phyloP scores from a whole-genome alignment of 2,329 filamentous ascomycete genomes.

The Xylariaceae sp. region DNA sequence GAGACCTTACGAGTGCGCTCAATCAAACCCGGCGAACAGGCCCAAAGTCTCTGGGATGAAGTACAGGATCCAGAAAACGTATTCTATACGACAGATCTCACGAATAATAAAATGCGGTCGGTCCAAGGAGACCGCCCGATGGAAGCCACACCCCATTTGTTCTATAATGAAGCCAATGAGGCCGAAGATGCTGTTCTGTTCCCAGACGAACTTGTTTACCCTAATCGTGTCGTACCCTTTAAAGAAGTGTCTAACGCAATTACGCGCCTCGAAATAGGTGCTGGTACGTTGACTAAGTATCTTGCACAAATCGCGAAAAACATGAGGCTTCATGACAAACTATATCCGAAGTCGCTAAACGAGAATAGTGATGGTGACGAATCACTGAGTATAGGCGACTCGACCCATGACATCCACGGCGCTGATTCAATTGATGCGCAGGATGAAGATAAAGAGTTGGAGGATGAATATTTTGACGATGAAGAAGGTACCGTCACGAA shows the following conservation, averaged over 20 bases:
- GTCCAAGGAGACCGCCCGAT: slow-evolving; percentile 3
- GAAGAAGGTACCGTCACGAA: slow-evolving; percentile 19
- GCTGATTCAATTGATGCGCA: no score
- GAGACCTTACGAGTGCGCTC: slow-evolving; percentile 39
- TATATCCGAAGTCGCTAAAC: not conserved
- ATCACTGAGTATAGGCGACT: not conserved
- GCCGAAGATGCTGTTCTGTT: slow-evolving; percentile 40
- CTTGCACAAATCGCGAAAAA: slow-evolving; percentile 18
- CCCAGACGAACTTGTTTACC: slow-evolving; percentile 31
- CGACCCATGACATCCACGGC: slow-evolving; percentile 2
- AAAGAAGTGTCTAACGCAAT: slow-evolving; percentile 40
- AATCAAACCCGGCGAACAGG: slow-evolving; percentile 35
- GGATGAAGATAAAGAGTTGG: not conserved
- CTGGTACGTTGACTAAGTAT: slow-evolving; percentile 27
- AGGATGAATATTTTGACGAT: slow-evolving; percentile 1
- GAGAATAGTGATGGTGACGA: slow-evolving; percentile 12
- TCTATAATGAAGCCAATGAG: slow-evolving; percentile 40
- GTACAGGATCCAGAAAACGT: slow-evolving; percentile 30
- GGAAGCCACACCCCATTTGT: slow-evolving; percentile 20
- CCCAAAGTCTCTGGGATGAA: slow-evolving; percentile 37
- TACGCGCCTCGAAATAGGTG: slow-evolving; percentile 32
- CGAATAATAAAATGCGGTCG: slow-evolving; percentile 18
- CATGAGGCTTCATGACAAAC: not conserved
- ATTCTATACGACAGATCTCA: slow-evolving; percentile 25
- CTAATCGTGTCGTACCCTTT: slow-evolving; percentile 34